Evolutionary conservation across 805 yeast species (phyloP), one percentile per base, ranked within the genome.

Genomic region (Candida anglica): DNA sequence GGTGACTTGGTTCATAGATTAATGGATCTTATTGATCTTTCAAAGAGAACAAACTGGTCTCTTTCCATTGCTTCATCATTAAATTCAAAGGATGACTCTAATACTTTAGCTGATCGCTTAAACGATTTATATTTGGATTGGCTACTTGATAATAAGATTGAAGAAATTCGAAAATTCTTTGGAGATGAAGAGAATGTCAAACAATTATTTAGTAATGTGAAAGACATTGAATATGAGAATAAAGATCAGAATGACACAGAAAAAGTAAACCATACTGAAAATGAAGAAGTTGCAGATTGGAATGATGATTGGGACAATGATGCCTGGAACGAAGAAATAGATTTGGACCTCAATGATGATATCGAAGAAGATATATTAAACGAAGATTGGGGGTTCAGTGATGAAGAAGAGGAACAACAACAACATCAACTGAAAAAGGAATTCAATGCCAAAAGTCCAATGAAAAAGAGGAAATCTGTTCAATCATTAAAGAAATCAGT

Each of bases 81-180:
- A 8, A 32, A n/a, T 8, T 15, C 26, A 21, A 18, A 15, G 10
- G 11, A 16, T 13, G 25, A 19, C 11, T 21, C 37, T 6, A 42
- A 34, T 15, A 43, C 46, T 9, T 37, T 57, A 17, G 42, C 50
- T 13, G 55, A 50, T 5, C 47, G 53, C 15, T 44, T 65, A 31
- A 44, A 53, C 22, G 43, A 41, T 14, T 44, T 64, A 21, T 50
- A 63, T 37, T 27, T 40, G 22, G 52, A 63, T 30, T 63, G 66
- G 63, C 35, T 55, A 3, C 38, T 52, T 10, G 63, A 61, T 28
- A 55, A 52, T 27, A 63, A 53, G 39, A 56, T 66, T 23, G 51
- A 58, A 26, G 42, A 43, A 31, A 47, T 65, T 14, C 46, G 66
- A 24, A 27, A 33, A 3, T 34, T 44, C 3, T 57, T 53, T 34